These are phyloP conservation scores for Leishmania martiniquensis DNA, from an alignment of 208 protist species.

Conservation along the genomic window DNA sequence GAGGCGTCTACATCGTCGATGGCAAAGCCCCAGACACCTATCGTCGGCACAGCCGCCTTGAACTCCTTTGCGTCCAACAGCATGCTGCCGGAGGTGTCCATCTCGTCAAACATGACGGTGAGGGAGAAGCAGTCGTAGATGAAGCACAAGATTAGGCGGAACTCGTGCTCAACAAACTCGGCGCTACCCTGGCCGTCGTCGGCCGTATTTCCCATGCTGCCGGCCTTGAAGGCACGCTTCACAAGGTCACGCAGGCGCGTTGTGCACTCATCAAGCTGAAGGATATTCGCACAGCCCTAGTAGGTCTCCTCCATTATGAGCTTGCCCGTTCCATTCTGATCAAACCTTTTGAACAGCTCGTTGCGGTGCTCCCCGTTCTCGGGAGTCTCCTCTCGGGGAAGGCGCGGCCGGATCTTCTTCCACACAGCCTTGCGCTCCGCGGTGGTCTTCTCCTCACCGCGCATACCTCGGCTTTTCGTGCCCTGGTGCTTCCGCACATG, in stretches of 20 bases:
- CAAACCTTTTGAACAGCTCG: constrained; percentile 80
- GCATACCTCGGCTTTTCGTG: no score
- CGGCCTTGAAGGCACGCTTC: constrained; percentile 83
- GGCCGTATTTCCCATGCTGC: constrained; percentile 49
- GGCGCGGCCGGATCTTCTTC: no score
- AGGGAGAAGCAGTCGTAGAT: constrained; percentile 74
- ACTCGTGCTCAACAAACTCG: constrained; percentile 55
- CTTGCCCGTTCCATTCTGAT: constrained; percentile 59
- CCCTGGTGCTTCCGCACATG: no score
- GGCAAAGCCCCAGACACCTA: constrained; percentile 62
- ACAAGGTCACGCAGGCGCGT: constrained; percentile 64
- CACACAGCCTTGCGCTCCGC: no score
- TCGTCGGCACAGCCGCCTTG: constrained; percentile 50
- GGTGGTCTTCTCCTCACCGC: no score
- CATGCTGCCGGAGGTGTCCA: constrained; percentile 75
- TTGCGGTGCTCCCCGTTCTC: constrained; percentile 51
- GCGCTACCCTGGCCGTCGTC: constrained; percentile 25
- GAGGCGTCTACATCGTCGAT: constrained; percentile 51
- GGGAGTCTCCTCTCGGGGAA: constrained; percentile 45
- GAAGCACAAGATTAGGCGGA: constrained; percentile 79
- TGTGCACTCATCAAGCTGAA: no score
- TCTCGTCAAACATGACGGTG: constrained; percentile 85
- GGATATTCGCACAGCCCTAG: constrained; percentile 50
- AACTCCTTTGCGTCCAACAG: constrained; percentile 76
- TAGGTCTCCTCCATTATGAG: constrained; percentile 75